Percentiles rank a stretch among this genome's conserved stretches.
Evolutionary conservation across 1,139 yeast species (phyloP).

Genomic region (Candida sanyaensis): DNA sequence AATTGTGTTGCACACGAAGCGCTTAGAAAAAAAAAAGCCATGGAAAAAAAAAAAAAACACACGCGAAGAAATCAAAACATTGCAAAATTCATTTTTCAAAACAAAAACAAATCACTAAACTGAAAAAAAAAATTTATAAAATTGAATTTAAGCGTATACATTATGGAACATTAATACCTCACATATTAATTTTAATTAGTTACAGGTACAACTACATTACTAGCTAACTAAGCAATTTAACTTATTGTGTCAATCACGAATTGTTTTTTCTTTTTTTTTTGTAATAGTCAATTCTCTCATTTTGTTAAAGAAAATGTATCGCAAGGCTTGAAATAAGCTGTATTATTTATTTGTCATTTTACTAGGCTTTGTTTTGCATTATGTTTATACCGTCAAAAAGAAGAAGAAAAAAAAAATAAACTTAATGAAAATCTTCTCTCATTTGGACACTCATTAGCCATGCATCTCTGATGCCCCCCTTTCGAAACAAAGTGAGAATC

Average conservation of each 20-base stretch:
- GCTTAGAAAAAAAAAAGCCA: conserved; percentile 15
- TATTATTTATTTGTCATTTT: background rate
- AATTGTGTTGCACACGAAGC: too few relatives aligned
- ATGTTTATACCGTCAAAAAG: background rate
- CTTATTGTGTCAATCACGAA: background rate
- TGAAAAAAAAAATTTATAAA: background rate
- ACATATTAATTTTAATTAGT: too few relatives aligned
- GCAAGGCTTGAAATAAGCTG: background rate
- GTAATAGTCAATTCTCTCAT: too few relatives aligned
- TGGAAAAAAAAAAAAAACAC: too few relatives aligned
- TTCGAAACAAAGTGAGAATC: background rate
- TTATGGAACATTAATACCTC: too few relatives aligned
- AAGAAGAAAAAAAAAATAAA: background rate
- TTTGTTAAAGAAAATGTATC: too few relatives aligned
- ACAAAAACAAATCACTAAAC: background rate
- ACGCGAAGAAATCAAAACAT: background rate
- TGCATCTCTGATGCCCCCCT: background rate
- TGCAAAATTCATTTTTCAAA: background rate
- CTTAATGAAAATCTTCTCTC: background rate
- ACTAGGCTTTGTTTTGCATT: background rate
- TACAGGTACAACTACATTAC: too few relatives aligned
- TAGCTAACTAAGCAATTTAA: background rate
- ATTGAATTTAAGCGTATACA: too few relatives aligned
- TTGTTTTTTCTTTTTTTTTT: background rate
- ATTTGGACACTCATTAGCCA: background rate